Conservation (phyloP, 495 filamentous ascomycete genomes). For the Podospora pseudopauciseta region DNA sequence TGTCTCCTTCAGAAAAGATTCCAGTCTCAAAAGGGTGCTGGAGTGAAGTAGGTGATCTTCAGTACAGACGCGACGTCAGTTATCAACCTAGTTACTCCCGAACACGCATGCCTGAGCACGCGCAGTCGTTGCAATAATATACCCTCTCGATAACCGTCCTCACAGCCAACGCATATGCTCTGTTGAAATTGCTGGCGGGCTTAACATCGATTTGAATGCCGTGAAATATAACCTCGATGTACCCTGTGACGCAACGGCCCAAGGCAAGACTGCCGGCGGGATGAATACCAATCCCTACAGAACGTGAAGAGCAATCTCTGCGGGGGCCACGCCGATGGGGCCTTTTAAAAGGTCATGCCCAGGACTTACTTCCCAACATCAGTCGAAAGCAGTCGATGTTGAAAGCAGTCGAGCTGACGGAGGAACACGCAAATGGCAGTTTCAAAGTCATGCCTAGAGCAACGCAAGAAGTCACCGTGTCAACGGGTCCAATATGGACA, state of each 20-base stretch:
- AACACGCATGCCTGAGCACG: constrained; percentile 2
- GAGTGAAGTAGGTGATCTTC: not conserved
- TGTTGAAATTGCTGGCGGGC: not conserved
- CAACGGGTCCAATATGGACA: not conserved
- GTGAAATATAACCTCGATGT: too few relatives aligned
- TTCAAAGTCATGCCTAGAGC: not conserved
- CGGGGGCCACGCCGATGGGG: not conserved
- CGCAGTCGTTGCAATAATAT: not conserved
- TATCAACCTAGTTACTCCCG: not conserved
- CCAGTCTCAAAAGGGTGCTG: constrained; percentile 14
- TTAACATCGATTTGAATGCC: too few relatives aligned
- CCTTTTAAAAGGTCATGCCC: constrained; percentile 9
- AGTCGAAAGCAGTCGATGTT: too few relatives aligned
- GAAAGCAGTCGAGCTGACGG: not conserved
- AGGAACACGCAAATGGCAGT: not conserved
- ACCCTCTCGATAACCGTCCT: not conserved
- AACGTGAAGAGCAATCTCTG: not conserved
- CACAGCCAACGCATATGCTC: not conserved
- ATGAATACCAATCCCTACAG: not conserved
- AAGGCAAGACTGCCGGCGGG: not conserved
- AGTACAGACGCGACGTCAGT: not conserved
- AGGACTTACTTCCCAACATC: not conserved
- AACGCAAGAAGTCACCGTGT: not conserved
- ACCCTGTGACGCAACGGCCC: not conserved
- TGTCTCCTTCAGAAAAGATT: constrained; percentile 55